phyloP scores from a whole-genome alignment of 495 filamentous ascomycete species.

The Aspergillus haitiensis region DNA sequence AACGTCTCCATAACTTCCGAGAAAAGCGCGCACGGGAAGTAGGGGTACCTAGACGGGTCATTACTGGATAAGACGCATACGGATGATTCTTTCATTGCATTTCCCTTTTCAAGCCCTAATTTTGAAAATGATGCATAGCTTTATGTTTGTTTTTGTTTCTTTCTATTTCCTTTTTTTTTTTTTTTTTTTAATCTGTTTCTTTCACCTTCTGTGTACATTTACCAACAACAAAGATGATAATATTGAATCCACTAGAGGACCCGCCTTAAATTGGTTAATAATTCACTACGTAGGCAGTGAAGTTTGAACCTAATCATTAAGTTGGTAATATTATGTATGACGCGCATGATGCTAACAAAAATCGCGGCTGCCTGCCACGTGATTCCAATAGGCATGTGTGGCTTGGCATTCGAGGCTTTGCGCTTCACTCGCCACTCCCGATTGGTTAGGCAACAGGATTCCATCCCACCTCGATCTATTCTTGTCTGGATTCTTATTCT shows the following conservation, averaged over 20 bases:
- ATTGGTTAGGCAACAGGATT: conserved; percentile 57
- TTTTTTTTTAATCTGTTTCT: conserved; percentile 2
- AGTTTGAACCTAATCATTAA: neutral
- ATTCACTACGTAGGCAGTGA: too few relatives aligned
- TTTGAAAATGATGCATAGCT: too few relatives aligned
- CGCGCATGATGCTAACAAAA: conserved; percentile 5
- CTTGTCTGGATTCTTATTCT: conserved; percentile 31
- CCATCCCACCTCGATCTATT: conserved; percentile 29
- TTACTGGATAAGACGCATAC: conserved; percentile 33
- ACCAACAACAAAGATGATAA: neutral
- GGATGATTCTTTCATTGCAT: neutral
- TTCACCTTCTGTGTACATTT: conserved; percentile 10
- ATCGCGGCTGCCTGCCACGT: conserved; percentile 46
- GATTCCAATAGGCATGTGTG: conserved; percentile 22
- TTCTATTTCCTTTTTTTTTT: conserved; percentile 6
- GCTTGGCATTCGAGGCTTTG: conserved; percentile 34
- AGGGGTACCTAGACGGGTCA: conserved; percentile 41
- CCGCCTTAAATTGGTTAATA: neutral
- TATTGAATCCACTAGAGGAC: neutral
- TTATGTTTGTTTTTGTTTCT: too few relatives aligned
- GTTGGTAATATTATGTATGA: neutral
- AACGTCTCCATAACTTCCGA: conserved; percentile 90
- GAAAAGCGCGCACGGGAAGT: conserved; percentile 53
- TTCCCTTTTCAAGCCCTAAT: neutral
- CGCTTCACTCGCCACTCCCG: conserved; percentile 28